Base-by-base conservation (phyloP, 768 basidiomycete genomes). In the Dictyophora rubrovolvata region DNA sequence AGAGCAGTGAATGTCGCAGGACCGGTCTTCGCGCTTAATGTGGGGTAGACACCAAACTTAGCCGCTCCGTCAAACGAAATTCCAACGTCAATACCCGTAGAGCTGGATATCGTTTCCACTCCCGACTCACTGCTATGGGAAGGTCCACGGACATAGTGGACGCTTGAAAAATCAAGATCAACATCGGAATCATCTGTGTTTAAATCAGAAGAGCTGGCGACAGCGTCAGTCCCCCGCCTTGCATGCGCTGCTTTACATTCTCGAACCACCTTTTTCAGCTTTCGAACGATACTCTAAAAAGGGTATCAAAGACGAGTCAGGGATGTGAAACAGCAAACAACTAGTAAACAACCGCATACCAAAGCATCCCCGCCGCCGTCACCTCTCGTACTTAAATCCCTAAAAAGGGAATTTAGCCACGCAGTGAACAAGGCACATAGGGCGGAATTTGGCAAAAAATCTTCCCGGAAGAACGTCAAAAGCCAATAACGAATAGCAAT, bases 401-500 rank as follows among this genome's bases (percentile, higher is more conserved):
- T 77, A 46, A 82, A 74, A 60, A 91, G 70, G n/a, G 80, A 73
- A 69, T 95, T 96, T 60, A 95, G 66, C 89, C 90, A 94, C 51
- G 79, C 77, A 17, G 89, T 82, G 51, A 93, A 74, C 48, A 86
- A 69, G 23, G 84, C 67, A 64, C 93, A 77, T 66, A 95, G 71
- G 64, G 87, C 88, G 60, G 83, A 79, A 70, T 89, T 85, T 48
- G 87, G 84, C 60, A 92, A 71, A 66, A 94, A 95, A 68, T 96
- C 93, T 63, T 89, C 86, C 53, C 79, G 79, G 69, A 94, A 95
- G 70, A 94, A 94, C 7, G 90, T 92, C 66, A 91, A 73, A 49
- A 95, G 69, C 93, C 93, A 96, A 67, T 91, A 91, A 48, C 90
- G 80, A 56, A 94, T 83, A 5, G 91, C 90, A 34, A 91, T 87